Evolutionary conservation across 2,329 filamentous ascomycete genomes (phyloP), one percentile per base, ranked within the genome.

Genomic region (Pestalotiopsis sp.): DNA sequence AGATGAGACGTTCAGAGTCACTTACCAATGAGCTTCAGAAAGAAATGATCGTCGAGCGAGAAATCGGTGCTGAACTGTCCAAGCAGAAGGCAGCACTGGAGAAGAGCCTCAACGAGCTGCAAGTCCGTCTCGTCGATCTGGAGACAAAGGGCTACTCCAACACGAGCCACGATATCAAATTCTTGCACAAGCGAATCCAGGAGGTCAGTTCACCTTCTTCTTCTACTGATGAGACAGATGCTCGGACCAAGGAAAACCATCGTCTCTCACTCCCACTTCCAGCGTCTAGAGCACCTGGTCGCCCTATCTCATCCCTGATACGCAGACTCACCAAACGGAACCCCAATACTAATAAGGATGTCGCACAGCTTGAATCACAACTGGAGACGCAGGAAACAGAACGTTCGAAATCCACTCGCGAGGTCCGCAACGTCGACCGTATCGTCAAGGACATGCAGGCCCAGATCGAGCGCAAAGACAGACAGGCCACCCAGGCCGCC

Each of bases 61-160:
- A 98, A 77, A 88, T 88, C 41, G 94, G 91, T 74, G 90, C 92
- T 4, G 89, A 92, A 73, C 85, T 98, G 67, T 93, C 96, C 79
- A 95, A 95, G 78, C 93, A 97, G 73, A 98, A 98, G 83, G 93
- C 93, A 3, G 88, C 88, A 0, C 84, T 99, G 57, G 96, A 98
- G 83, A 98, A 97, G 85, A 90, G 88, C 67, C 85, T 97, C 64
- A 97, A 95, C 79, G 95, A 99, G 79, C 86, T 95, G 31, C 95
- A 98, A 80, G 88, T 98, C 66, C 91, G 91, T 77, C 89, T 97
- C 68, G 92, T 99, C 66, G 96, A 98, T 78, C 86, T 98, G 9
- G 95, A 99, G 83, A 98, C 96, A 58, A 98, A 98, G 85, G 94
- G 95, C 66, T 98, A 97, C 82, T 96, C 95, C 23, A 97, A 92